Evolutionary conservation across 1,284 basidiomycete species (phyloP).

Genomic region (Violaceomyces palustris): DNA sequence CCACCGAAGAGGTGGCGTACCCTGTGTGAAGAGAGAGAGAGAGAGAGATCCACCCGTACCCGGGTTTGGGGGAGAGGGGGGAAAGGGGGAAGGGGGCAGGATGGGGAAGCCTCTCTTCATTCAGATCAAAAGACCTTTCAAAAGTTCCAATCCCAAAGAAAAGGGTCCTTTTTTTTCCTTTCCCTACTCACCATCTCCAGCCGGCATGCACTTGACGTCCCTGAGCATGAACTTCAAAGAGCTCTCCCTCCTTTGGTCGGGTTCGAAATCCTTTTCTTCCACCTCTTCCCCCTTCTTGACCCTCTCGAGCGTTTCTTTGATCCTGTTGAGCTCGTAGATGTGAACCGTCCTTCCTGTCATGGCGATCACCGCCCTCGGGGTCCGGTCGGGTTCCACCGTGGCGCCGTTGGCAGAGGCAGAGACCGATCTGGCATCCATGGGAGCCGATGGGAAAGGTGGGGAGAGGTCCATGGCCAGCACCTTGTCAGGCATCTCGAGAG

Average conservation of each 20-base stretch:
- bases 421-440: background rate
- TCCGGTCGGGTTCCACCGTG: constrained; percentile 4
- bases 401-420: background rate
- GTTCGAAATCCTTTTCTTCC: constrained; percentile 17
- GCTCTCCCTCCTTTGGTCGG: constrained; percentile 73
- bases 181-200: constrained; percentile 71
- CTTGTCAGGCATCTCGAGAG: constrained; percentile 37
- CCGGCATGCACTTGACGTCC: constrained; percentile 81
- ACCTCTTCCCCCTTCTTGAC: constrained; percentile 7
- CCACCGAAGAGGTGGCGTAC: constrained; percentile 86
- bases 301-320: constrained; percentile 17
- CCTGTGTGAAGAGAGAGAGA: constrained; percentile 63
- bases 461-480: constrained; percentile 46
- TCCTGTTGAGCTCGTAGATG: constrained; percentile 34
- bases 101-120: background rate
- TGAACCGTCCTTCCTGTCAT: constrained; percentile 38
- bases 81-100: background rate
- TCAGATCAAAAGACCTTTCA: background rate
- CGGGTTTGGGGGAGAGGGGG: background rate
- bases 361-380: constrained; percentile 37
- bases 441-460: constrained; percentile 6
- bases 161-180: no score
- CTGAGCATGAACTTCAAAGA: constrained; percentile 93
- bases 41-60: no score
- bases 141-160: no score